phyloP scores from a whole-genome alignment of 495 filamentous ascomycete species.

The Evansstolkia leycettana region DNA sequence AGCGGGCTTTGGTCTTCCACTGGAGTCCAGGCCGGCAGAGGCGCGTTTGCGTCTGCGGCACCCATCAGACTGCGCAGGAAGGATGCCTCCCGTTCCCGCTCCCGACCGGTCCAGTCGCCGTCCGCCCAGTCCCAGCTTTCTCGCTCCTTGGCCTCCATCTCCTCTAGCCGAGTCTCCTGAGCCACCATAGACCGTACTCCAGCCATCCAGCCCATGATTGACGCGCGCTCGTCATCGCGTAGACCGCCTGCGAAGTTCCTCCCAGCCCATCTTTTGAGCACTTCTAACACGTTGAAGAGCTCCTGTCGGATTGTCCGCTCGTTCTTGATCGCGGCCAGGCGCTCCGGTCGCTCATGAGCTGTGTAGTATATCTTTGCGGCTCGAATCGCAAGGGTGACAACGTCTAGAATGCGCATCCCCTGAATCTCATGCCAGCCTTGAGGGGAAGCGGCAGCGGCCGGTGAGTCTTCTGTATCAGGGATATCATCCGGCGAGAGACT shows the following conservation, averaged over 20 bases:
- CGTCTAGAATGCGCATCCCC: slow-evolving; percentile 81
- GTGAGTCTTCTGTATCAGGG: slow-evolving; percentile 15
- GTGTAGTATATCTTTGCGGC: slow-evolving; percentile 95
- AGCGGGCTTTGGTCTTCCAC: slow-evolving; percentile 37
- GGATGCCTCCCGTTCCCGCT: slow-evolving; percentile 67
- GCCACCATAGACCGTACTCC: slow-evolving; percentile 62
- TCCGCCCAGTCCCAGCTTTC: slow-evolving; percentile 65
- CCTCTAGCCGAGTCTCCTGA: slow-evolving; percentile 64
- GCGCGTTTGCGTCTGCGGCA: slow-evolving; percentile 22
- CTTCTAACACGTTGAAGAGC: slow-evolving; percentile 73
- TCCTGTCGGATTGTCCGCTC: slow-evolving; percentile 74
- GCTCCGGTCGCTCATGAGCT: slow-evolving; percentile 66
- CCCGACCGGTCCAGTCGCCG: slow-evolving; percentile 69
- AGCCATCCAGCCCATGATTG: slow-evolving; percentile 64
- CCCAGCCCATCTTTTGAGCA: slow-evolving; percentile 78
- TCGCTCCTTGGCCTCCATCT: slow-evolving; percentile 55
- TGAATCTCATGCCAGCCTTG: slow-evolving; percentile 75
- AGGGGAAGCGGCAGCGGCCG: slow-evolving; percentile 11
- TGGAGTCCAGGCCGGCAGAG: slow-evolving; percentile 60
- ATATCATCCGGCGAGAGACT: slow-evolving; percentile 24
- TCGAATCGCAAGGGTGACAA: slow-evolving; percentile 84
- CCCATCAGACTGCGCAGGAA: slow-evolving; percentile 58
- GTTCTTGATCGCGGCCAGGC: slow-evolving; percentile 71
- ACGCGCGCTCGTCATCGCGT: slow-evolving; percentile 55
- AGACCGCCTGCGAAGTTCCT: slow-evolving; percentile 82